A percentile compares a stretch with the other conserved stretches of the same genome.
Evolutionary conservation across 345 rosid species (phyloP).

Genomic region (Dipteronia sinensis): DNA sequence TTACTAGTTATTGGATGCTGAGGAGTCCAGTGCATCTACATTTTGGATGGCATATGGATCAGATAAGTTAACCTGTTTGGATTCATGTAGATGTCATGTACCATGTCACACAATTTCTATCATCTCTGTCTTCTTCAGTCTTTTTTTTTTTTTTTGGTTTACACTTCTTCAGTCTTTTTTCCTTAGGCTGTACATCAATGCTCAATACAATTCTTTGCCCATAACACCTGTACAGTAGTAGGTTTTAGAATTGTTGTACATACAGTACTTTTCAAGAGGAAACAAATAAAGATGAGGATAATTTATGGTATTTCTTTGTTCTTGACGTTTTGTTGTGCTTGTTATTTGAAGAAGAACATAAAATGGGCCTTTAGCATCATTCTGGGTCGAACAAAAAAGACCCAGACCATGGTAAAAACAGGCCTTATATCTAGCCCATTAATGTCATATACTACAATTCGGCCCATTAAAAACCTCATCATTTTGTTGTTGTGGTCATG

Average conservation of each 20-base stretch:
- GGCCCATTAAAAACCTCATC: not conserved
- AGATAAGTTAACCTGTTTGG: too few species aligned
- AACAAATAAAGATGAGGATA: not conserved
- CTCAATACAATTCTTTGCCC: not conserved
- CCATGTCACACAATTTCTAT: not conserved
- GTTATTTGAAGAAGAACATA: too few species aligned
- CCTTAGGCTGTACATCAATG: constrained; percentile 7
- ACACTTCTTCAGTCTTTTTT: too few species aligned
- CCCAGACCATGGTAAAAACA: not conserved
- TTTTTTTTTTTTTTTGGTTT: too few species aligned
- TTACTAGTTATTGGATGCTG: not conserved
- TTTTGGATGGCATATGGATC: not conserved
- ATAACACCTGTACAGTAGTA: constrained; percentile 1
- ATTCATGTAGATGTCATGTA: too few species aligned
- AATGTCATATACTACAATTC: too few species aligned
- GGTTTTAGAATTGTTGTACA: constrained; percentile 23
- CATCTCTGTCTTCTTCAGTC: not conserved
- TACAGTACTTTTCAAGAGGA: not conserved
- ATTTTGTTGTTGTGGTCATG: not conserved
- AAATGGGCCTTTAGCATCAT: too few species aligned
- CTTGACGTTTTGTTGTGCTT: not conserved
- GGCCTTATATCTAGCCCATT: not conserved
- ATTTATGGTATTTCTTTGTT: not conserved
- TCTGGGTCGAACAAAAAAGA: not conserved
- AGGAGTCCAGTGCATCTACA: not conserved